Evolutionary conservation across 371 early-diverging fungal species (phyloP).

Genomic region (Dinochytrium kinnereticum): DNA sequence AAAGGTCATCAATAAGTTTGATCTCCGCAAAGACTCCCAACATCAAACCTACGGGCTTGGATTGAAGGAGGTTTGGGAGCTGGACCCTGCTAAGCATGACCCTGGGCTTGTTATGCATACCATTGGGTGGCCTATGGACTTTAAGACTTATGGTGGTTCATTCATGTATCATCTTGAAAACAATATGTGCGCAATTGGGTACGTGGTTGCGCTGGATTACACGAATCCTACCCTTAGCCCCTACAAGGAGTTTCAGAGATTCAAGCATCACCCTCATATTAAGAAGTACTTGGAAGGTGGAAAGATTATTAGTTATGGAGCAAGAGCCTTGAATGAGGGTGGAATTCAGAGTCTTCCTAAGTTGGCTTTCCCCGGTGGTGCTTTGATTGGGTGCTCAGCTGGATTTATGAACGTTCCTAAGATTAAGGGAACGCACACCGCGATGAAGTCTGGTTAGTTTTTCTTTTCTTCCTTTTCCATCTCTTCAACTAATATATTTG

Average conservation of each 20-base stretch:
- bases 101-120: slow-evolving; percentile 89
- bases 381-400: slow-evolving; percentile 95
- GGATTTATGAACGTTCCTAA: slow-evolving; percentile 97
- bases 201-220: slow-evolving; percentile 94
- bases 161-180: slow-evolving; percentile 96
- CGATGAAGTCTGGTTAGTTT: slow-evolving; percentile 91
- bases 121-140: slow-evolving; percentile 92
- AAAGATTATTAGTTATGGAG: slow-evolving; percentile 92
- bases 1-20: slow-evolving; percentile 83
- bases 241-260: slow-evolving; percentile 95
- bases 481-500: neutral
- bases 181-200: slow-evolving; percentile 86
- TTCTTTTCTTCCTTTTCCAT: neutral
- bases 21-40: slow-evolving; percentile 80
- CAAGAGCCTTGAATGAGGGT: slow-evolving; percentile 95
- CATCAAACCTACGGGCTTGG: slow-evolving; percentile 95
- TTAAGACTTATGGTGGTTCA: slow-evolving; percentile 90
- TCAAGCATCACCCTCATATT: slow-evolving; percentile 92
- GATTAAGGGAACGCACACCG: slow-evolving; percentile 98
- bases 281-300: slow-evolving; percentile 87
- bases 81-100: slow-evolving; percentile 83
- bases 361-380: slow-evolving; percentile 94
- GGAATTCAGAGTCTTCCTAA: slow-evolving; percentile 92
- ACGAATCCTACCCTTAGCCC: slow-evolving; percentile 92
- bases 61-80: slow-evolving; percentile 98